A percentile compares a stretch with the other conserved stretches of the same genome.
Evolutionary conservation across 805 yeast genomes (phyloP).

Genomic region (Nematodospora valgi): DNA sequence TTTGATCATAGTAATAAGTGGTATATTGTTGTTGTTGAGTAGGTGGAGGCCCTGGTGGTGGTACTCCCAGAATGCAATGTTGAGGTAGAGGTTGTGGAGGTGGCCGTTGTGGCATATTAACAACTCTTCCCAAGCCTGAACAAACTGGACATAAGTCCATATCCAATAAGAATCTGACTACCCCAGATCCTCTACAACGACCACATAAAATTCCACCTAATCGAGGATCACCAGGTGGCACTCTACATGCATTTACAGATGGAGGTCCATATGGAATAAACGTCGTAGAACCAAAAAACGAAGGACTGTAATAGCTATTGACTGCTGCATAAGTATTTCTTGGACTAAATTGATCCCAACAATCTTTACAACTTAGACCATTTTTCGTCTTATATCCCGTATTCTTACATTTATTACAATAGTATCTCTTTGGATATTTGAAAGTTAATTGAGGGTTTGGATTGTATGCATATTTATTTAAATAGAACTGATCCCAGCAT

Average conservation of each 20-base stretch:
- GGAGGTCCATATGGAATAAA: slow-evolving; percentile 15
- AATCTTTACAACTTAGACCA: slow-evolving; percentile 63
- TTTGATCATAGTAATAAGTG: slow-evolving; percentile 1
- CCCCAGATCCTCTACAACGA: slow-evolving; percentile 65
- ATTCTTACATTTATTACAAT: slow-evolving; percentile 69
- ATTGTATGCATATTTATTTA: slow-evolving; percentile 35
- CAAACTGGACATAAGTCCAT: slow-evolving; percentile 63
- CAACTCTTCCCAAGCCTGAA: slow-evolving; percentile 61
- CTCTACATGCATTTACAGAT: slow-evolving; percentile 46
- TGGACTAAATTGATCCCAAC: slow-evolving; percentile 57
- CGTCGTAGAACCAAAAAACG: slow-evolving; percentile 9
- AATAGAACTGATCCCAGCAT: slow-evolving; percentile 54
- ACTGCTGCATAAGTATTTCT: slow-evolving; percentile 18
- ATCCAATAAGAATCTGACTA: slow-evolving; percentile 47
- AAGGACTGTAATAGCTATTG: not conserved
- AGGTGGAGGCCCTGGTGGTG: slow-evolving; percentile 6
- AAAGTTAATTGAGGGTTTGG: slow-evolving; percentile 56
- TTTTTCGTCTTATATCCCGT: slow-evolving; percentile 65
- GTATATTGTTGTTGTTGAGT: not conserved
- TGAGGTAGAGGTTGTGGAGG: slow-evolving; percentile 5
- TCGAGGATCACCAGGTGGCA: slow-evolving; percentile 74
- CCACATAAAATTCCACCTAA: slow-evolving; percentile 75
- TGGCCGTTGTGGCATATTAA: slow-evolving; percentile 8
- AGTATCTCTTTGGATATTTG: slow-evolving; percentile 58
- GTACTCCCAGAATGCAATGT: not conserved